Base-by-base conservation (phyloP, 2,329 filamentous ascomycete species). In the Endothia cerciana region DNA sequence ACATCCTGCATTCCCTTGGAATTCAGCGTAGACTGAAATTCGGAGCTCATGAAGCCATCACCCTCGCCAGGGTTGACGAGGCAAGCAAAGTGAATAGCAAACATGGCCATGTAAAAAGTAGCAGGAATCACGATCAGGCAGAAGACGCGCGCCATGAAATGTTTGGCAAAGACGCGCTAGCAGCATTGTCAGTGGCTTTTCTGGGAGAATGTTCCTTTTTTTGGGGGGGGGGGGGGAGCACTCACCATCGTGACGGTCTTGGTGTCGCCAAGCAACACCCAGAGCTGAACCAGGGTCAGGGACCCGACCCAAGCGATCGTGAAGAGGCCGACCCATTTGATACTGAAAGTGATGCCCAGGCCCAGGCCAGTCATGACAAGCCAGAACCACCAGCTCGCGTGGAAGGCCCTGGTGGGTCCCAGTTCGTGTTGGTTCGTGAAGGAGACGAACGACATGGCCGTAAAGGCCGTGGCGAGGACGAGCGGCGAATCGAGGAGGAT, bases 261-360 rank as follows among this genome's bases (percentile, higher is more conserved):
- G 70, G 87, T 87, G 77, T 99, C 95, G 70, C 94, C 95, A 49
- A 97, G 90, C 64, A 99, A 83, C 71, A 97, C 89, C 95, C 95
- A 99, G 66, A 99, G 87, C 82, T 99, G 95, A 56, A 99, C 77
- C 55, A 94, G 78, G 45, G 95, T 99, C 80, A 99, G 86, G 78
- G 85, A 88, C 69, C 95, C 95, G 71, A 99, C 93, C 95, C 95
- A 99, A 59, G 94, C 95, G 77, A 97, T 97, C 69, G 95, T 99
- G 83, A 99, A 98, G 62, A 99, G 85, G 60, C 95, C 95, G 74
- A 99, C 95, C 95, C 95, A 99, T 83, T 99, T 99, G 74, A 98
- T 94, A 81, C 94, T 98, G 69, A 90, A 87, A 8, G 95, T 98
- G 60, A 94, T 90, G 69, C 95, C 95, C 60, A 99, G 84, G 45